These are phyloP conservation scores for Wallacemonas sp. DNA, from an alignment of 208 protist species.

Conservation along the genomic window DNA sequence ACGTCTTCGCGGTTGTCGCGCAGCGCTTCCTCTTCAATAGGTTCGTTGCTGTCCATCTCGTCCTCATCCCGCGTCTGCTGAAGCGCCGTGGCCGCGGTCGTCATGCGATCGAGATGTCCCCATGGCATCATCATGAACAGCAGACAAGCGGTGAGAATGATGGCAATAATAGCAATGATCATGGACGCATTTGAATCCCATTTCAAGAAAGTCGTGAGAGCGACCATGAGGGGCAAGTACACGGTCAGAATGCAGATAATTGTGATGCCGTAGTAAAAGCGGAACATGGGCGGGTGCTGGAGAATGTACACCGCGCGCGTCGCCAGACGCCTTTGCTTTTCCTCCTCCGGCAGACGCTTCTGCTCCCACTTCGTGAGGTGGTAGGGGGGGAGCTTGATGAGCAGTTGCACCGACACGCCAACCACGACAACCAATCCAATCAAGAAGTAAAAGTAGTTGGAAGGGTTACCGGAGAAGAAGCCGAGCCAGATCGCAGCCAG, in stretches of 20 bases:
- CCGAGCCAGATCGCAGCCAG: slow-evolving; percentile 46
- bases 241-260: slow-evolving; percentile 53
- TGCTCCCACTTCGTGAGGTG: slow-evolving; percentile 54
- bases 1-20: background rate
- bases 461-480: slow-evolving; percentile 39
- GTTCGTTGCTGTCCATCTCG: slow-evolving; percentile 10
- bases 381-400: slow-evolving; percentile 62
- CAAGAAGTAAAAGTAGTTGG: slow-evolving; percentile 65
- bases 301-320: slow-evolving; percentile 35
- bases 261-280: slow-evolving; percentile 50
- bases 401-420: slow-evolving; percentile 22
- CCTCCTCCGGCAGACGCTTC: slow-evolving; percentile 23
- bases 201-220: slow-evolving; percentile 37
- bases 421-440: slow-evolving; percentile 24
- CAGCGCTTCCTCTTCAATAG: background rate
- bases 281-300: slow-evolving; percentile 53
- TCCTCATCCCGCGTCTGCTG: background rate
- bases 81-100: slow-evolving; percentile 3
- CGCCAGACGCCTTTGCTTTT: slow-evolving; percentile 21
- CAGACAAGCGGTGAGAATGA: slow-evolving; percentile 21
- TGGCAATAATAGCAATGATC: slow-evolving; percentile 41
- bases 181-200: slow-evolving; percentile 8
- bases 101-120: slow-evolving; percentile 8
- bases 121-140: slow-evolving; percentile 28
- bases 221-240: slow-evolving; percentile 54